Evolutionary conservation across 306 rosid genomes (phyloP).

Genomic region (Prosopis cineraria): DNA sequence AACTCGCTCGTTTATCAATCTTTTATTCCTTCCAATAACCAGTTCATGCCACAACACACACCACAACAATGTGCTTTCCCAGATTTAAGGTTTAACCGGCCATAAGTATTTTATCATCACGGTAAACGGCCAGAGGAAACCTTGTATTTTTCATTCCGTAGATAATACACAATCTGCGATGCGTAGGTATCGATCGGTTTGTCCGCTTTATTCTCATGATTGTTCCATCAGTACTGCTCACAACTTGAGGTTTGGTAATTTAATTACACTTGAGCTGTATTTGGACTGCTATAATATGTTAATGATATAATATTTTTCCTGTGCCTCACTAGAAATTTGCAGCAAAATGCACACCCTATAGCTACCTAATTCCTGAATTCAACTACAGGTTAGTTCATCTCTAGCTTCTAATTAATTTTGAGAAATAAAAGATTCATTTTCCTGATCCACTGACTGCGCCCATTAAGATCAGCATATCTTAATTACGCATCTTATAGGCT

Average conservation of each 20-base stretch:
- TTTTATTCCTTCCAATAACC: conserved; percentile 31
- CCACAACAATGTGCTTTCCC: conserved; percentile 43
- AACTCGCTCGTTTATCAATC: conserved; percentile 48
- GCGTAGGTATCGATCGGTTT: not conserved
- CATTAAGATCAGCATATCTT: conserved; percentile 18
- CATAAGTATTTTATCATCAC: conserved; percentile 16
- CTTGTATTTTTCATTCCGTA: conserved; percentile 26
- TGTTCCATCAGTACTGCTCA: conserved; percentile 2
- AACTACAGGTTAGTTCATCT: conserved; percentile 2
- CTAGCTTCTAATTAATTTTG: not conserved
- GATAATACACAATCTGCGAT: conserved; percentile 30
- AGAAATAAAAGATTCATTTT: conserved; percentile 19
- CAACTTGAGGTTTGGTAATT: conserved; percentile 1
- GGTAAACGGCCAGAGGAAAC: conserved; percentile 19
- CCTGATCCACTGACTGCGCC: not conserved
- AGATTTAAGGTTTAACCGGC: conserved; percentile 43
- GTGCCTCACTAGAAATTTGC: conserved; percentile 22
- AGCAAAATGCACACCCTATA: not conserved
- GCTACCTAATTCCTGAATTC: not conserved
- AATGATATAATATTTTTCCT: not conserved
- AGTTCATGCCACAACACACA: not conserved
- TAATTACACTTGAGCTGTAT: not conserved
- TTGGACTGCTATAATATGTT: not conserved
- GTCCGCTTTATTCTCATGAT: conserved; percentile 8
- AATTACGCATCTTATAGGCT: conserved; percentile 15